These are phyloP conservation scores for Artemisia tridentata DNA, from an alignment of 129 eudicot species.

Conservation along the genomic window DNA sequence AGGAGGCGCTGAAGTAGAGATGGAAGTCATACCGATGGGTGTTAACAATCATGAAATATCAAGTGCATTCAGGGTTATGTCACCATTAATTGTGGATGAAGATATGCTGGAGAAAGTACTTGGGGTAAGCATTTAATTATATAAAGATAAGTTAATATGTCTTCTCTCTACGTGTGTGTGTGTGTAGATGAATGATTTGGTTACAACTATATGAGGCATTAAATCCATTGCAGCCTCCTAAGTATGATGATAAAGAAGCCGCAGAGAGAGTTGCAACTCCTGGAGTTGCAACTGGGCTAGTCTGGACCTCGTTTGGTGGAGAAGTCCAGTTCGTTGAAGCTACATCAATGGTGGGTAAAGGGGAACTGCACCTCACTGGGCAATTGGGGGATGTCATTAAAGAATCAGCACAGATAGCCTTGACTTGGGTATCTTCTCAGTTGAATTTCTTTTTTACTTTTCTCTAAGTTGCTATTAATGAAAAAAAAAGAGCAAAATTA, in stretches of 20 bases:
- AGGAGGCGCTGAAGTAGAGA: conserved; percentile 80
- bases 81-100: conserved; percentile 86
- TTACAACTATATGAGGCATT: not conserved
- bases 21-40: conserved; percentile 91
- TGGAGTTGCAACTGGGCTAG: conserved; percentile 88
- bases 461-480: not conserved
- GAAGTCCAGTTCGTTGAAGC: conserved; percentile 97
- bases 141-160: not conserved
- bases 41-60: conserved; percentile 77
- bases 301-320: conserved; percentile 96
- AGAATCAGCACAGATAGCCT: conserved; percentile 97
- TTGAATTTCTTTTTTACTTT: not conserved
- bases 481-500: conserved; percentile 4
- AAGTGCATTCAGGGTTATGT: conserved; percentile 48
- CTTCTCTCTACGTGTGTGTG: not conserved
- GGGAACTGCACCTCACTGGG: conserved; percentile 95
- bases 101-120: conserved; percentile 84
- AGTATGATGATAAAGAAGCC: conserved; percentile 89
- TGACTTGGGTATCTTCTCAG: conserved; percentile 77
- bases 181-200: not conserved
- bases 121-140: conserved; percentile 54
- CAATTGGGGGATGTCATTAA: conserved; percentile 97
- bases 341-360: conserved; percentile 85
- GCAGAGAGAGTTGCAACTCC: conserved; percentile 89
- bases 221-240: conserved; percentile 69